Conservation (phyloP, 1,284 basidiomycete species). For the Xerocomus nothofagi region DNA sequence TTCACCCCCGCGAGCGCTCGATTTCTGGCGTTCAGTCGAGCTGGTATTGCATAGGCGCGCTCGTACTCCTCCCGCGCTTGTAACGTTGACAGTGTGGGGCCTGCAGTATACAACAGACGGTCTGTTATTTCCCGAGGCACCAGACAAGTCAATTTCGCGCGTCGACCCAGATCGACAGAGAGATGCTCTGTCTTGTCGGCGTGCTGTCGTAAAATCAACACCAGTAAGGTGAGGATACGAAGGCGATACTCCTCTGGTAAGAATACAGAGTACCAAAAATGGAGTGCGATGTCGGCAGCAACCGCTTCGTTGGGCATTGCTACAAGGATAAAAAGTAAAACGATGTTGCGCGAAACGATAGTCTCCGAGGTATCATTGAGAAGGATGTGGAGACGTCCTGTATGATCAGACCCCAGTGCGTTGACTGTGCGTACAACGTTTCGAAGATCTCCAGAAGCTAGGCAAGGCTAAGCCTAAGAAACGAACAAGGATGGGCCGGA, state of each 20-base stretch:
- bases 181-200: constrained; percentile 18
- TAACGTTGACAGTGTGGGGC: constrained; percentile 24
- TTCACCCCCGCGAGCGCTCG: constrained; percentile 32
- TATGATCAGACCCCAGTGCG: constrained; percentile 22
- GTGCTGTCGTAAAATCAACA: constrained; percentile 17
- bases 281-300: constrained; percentile 43
- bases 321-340: constrained; percentile 40
- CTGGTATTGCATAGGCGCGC: constrained; percentile 28
- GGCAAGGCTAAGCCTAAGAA: constrained; percentile 1
- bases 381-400: constrained; percentile 28
- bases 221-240: constrained; percentile 20
- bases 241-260: constrained; percentile 35
- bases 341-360: constrained; percentile 36
- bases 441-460: constrained; percentile 27
- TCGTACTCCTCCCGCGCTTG: constrained; percentile 26
- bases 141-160: constrained; percentile 26
- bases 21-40: constrained; percentile 36
- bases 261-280: constrained; percentile 45
- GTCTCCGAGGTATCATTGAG: constrained; percentile 37
- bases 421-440: constrained; percentile 28
- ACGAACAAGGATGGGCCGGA: constrained; percentile 1
- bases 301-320: constrained; percentile 25
- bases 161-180: constrained; percentile 18
- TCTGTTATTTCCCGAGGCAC: constrained; percentile 33
- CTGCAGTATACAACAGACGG: constrained; percentile 30